A percentile compares a stretch with the other conserved stretches of the same genome.
phyloP scores from a whole-genome alignment of 78 protist genomes.

The Mastigamoeba balamuthi region DNA sequence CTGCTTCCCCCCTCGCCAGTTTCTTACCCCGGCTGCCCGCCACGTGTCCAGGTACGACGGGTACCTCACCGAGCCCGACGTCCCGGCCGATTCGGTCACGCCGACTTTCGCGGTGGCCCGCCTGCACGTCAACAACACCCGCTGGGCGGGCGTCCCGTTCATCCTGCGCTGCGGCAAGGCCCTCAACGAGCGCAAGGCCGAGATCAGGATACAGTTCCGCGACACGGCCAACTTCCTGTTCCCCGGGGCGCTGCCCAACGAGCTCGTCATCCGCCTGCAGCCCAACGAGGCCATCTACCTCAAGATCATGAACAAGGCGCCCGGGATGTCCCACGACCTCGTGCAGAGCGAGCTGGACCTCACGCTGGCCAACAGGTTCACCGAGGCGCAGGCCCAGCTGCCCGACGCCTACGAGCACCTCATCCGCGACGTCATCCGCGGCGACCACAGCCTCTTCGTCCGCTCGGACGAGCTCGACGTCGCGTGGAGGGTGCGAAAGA shows the following conservation, averaged over 20 bases:
- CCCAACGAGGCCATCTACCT: conserved; percentile 91
- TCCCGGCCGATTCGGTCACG: conserved; percentile 68
- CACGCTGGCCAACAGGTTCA: background rate
- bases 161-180: conserved; percentile 76
- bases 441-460: conserved; percentile 61
- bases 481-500: conserved; percentile 74
- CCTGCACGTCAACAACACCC: conserved; percentile 63
- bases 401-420: conserved; percentile 93
- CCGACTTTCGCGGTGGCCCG: conserved; percentile 82
- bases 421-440: conserved; percentile 74
- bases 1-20: too few relatives aligned
- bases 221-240: conserved; percentile 27
- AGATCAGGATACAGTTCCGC: conserved; percentile 85
- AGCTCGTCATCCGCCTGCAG: conserved; percentile 89
- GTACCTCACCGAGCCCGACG: conserved; percentile 61
- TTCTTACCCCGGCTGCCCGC: background rate
- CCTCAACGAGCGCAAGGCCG: conserved; percentile 73
- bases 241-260: conserved; percentile 44
- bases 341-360: background rate
- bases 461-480: conserved; percentile 86
- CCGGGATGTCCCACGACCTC: background rate
- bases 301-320: conserved; percentile 64
- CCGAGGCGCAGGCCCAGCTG: background rate
- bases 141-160: conserved; percentile 98
- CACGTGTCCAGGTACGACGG: conserved; percentile 8